phyloP scores from a whole-genome alignment of 352 stramenopile genomes.

The Peronospora belbahrii region DNA sequence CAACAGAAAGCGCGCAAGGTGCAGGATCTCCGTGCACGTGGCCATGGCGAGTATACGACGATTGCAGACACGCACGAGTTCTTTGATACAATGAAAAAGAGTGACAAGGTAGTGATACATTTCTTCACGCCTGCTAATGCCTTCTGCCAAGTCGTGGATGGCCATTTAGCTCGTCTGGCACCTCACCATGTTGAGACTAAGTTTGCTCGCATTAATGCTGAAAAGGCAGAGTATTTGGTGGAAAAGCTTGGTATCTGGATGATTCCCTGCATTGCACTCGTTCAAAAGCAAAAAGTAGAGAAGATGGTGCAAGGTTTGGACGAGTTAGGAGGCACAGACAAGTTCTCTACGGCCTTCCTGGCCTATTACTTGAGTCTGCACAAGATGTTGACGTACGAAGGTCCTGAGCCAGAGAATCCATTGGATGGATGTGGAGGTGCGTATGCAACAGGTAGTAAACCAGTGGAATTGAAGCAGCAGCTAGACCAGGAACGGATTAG shows the following conservation, averaged over 20 bases:
- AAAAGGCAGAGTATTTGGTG: slow-evolving; percentile 95
- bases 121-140: slow-evolving; percentile 92
- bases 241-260: slow-evolving; percentile 93
- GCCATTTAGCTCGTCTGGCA: slow-evolving; percentile 87
- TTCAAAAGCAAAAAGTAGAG: slow-evolving; percentile 93
- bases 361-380: slow-evolving; percentile 89
- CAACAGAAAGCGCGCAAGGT: slow-evolving; percentile 56
- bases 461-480: slow-evolving; percentile 26
- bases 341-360: slow-evolving; percentile 90
- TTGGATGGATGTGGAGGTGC: slow-evolving; percentile 57
- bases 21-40: slow-evolving; percentile 69
- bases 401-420: slow-evolving; percentile 59
- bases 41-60: slow-evolving; percentile 85
- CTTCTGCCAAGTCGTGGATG: slow-evolving; percentile 91
- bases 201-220: slow-evolving; percentile 94
- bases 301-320: slow-evolving; percentile 95
- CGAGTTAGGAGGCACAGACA: slow-evolving; percentile 89
- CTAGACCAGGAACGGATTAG: slow-evolving; percentile 45
- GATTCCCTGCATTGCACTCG: slow-evolving; percentile 93
- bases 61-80: slow-evolving; percentile 91
- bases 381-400: slow-evolving; percentile 95
- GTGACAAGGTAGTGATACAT: slow-evolving; percentile 89
- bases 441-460: slow-evolving; percentile 37
- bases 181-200: slow-evolving; percentile 90
- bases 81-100: slow-evolving; percentile 91